Evolutionary conservation across 331 rosid species (phyloP).

Genomic region (Dryas integrifolia): DNA sequence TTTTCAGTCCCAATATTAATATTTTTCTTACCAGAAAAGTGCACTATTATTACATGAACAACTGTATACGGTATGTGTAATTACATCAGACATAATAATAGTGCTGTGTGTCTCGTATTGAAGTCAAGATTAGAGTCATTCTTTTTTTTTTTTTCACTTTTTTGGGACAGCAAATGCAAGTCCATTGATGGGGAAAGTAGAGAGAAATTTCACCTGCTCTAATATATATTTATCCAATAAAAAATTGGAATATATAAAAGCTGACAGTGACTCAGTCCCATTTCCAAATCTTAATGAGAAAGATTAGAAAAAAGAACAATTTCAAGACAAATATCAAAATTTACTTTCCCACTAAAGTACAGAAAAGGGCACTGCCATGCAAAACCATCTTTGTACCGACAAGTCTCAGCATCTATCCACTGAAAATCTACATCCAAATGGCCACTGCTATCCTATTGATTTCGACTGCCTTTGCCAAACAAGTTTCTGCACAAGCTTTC

Average conservation of each 20-base stretch:
- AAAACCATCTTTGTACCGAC: not conserved
- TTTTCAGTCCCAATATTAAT: too few relatives aligned
- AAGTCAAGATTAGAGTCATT: not conserved
- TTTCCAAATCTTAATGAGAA: slow-evolving; percentile 8
- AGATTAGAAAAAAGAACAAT: not conserved
- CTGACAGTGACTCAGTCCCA: not conserved
- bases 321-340: not conserved
- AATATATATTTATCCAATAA: not conserved
- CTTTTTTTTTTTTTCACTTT: not conserved
- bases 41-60: too few relatives aligned
- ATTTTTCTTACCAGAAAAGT: too few relatives aligned
- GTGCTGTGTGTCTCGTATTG: too few relatives aligned
- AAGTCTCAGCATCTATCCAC: not conserved
- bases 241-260: not conserved
- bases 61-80: too few relatives aligned
- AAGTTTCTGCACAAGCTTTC: slow-evolving; percentile 2
- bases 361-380: not conserved
- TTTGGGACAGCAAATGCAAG: too few relatives aligned
- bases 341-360: not conserved
- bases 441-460: not conserved
- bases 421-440: not conserved
- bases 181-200: too few relatives aligned
- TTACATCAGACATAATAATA: too few relatives aligned
- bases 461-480: not conserved
- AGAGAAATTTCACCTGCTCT: not conserved